Conservation (phyloP, 495 filamentous ascomycete species). For the Elaphomyces granulatus region DNA sequence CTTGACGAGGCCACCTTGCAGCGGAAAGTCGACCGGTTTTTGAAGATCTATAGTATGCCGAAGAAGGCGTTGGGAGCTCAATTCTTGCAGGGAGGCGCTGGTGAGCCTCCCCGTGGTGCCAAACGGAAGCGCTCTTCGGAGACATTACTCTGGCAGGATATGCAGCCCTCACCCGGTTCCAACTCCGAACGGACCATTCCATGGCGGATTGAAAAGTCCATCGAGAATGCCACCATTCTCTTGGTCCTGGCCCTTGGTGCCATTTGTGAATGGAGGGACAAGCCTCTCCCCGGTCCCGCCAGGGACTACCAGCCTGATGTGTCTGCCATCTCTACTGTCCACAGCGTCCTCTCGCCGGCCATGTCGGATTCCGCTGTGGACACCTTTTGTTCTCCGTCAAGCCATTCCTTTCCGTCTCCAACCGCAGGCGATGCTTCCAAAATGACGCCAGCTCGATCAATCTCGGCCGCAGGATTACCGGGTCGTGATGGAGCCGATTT, state of each 20-base stretch:
- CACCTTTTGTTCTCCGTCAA: conserved; percentile 13
- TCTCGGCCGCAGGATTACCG: neutral
- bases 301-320: conserved; percentile 18
- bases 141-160: conserved; percentile 13
- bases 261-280: conserved; percentile 52
- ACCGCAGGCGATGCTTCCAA: conserved; percentile 6
- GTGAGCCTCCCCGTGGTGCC: conserved; percentile 17
- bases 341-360: conserved; percentile 17
- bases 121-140: conserved; percentile 33
- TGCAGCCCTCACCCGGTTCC: conserved; percentile 8
- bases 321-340: conserved; percentile 10
- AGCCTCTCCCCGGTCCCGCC: conserved; percentile 42
- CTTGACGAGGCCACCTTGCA: conserved; percentile 41
- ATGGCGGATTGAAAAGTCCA: conserved; percentile 21
- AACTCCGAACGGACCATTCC: conserved; percentile 1
- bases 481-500: conserved; percentile 1
- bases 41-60: conserved; percentile 22
- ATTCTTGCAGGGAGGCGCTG: conserved; percentile 6
- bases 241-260: conserved; percentile 76
- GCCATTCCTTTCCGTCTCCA: conserved; percentile 15
- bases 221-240: conserved; percentile 62
- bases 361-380: conserved; percentile 14
- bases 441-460: conserved; percentile 7
- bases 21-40: conserved; percentile 39
- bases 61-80: conserved; percentile 9